Evolutionary conservation across 495 filamentous ascomycete species (phyloP).

Genomic region (Cairneyella variabilis): DNA sequence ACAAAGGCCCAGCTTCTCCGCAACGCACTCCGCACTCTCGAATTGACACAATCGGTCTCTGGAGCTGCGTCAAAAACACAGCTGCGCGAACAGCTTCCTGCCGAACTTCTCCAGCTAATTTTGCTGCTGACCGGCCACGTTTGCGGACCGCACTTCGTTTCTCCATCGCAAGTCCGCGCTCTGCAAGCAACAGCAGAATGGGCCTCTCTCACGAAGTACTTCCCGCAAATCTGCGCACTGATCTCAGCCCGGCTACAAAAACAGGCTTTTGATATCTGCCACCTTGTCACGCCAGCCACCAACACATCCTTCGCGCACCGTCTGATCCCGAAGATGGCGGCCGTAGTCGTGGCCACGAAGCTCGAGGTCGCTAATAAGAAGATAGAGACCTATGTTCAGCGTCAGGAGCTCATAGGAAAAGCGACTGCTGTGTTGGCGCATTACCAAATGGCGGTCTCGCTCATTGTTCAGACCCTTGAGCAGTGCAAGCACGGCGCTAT

Average conservation of each 20-base stretch:
- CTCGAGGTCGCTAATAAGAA: conserved; percentile 21
- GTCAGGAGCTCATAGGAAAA: conserved; percentile 30
- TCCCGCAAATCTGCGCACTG: conserved; percentile 36
- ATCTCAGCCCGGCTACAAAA: conserved; percentile 37
- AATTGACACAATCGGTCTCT: conserved; percentile 10
- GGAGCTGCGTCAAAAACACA: conserved; percentile 6
- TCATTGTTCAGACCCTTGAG: conserved; percentile 39
- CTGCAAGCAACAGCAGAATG: conserved; percentile 17
- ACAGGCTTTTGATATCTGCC: conserved; percentile 37
- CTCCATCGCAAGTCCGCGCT: not conserved
- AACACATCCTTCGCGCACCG: conserved; percentile 52
- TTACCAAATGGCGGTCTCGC: conserved; percentile 15
- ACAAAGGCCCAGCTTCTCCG: conserved; percentile 18
- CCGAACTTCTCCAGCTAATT: conserved; percentile 23
- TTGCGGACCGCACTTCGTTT: not conserved
- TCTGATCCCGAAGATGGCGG: conserved; percentile 36
- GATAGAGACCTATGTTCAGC: conserved; percentile 28
- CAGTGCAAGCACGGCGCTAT: conserved; percentile 62
- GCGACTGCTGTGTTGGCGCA: conserved; percentile 34
- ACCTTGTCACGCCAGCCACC: conserved; percentile 40
- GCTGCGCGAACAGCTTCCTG: conserved; percentile 8
- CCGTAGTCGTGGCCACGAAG: conserved; percentile 26
- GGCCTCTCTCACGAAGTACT: conserved; percentile 26
- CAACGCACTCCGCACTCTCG: conserved; percentile 12
- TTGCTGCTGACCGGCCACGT: conserved; percentile 23